A percentile compares a stretch with the other conserved stretches of the same genome.
Evolutionary conservation across 192 early-diverging fungal genomes (phyloP).

Genomic region (Coemansia sp.): DNA sequence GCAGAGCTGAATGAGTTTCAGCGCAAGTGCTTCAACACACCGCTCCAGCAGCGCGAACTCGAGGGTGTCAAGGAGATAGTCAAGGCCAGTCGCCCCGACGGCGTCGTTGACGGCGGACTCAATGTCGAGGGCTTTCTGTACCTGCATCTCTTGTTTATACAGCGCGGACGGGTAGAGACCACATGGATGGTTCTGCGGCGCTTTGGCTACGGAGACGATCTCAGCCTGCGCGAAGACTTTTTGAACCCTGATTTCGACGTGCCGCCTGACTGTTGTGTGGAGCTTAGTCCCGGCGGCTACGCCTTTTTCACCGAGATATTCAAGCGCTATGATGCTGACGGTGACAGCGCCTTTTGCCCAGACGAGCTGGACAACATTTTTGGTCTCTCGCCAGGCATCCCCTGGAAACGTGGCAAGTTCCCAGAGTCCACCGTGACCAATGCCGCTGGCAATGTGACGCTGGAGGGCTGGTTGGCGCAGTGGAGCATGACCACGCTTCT

Average conservation of each 20-base stretch:
- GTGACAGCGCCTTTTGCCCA: constrained; percentile 91
- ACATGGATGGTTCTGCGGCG: constrained; percentile 96
- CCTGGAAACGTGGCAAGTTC: constrained; percentile 89
- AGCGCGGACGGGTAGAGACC: constrained; percentile 95
- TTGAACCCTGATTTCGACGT: constrained; percentile 87
- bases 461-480: constrained; percentile 98
- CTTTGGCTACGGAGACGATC: constrained; percentile 97
- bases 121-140: constrained; percentile 95
- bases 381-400: constrained; percentile 86
- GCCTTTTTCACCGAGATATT: constrained; percentile 96
- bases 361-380: constrained; percentile 87
- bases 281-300: constrained; percentile 92
- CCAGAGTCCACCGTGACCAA: constrained; percentile 91
- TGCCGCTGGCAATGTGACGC: constrained; percentile 84
- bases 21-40: constrained; percentile 96
- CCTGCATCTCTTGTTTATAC: constrained; percentile 95
- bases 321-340: constrained; percentile 93
- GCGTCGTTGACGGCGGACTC: constrained; percentile 83
- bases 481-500: constrained; percentile 99
- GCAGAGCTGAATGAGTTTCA: constrained; percentile 95
- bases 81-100: constrained; percentile 81
- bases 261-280: constrained; percentile 87
- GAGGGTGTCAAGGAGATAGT: constrained; percentile 97
- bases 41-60: constrained; percentile 93
- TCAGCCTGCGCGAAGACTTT: constrained; percentile 90